Percentiles rank a stretch among this genome's conserved stretches.
phyloP scores from a whole-genome alignment of 208 protist genomes.

The Trypanosoma congolense region DNA sequence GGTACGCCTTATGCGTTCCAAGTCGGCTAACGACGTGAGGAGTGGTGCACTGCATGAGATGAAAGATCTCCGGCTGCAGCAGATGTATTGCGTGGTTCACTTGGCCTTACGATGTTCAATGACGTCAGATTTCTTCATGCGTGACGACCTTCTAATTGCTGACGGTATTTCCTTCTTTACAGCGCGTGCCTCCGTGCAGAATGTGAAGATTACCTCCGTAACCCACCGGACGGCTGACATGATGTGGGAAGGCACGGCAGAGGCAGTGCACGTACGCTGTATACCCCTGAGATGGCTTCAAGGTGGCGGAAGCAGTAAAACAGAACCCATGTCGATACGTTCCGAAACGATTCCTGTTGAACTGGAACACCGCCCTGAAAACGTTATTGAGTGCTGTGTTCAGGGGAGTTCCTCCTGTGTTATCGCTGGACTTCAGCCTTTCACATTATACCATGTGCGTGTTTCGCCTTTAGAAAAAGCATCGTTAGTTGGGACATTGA shows the following conservation, averaged over 20 bases:
- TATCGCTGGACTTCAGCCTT: constrained; percentile 7
- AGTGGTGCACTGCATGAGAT: constrained; percentile 2
- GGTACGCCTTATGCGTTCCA: background rate
- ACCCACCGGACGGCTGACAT: constrained; percentile 7
- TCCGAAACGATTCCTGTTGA: background rate
- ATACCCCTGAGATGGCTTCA: constrained; percentile 1
- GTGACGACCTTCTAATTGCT: constrained; percentile 7
- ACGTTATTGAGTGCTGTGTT: background rate
- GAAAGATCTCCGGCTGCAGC: constrained; percentile 4
- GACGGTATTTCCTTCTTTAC: constrained; percentile 17
- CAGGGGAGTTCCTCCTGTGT: background rate
- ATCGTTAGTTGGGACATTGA: background rate
- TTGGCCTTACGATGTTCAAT: constrained; percentile 4
- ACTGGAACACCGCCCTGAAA: background rate
- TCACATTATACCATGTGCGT: constrained; percentile 11
- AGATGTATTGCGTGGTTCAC: constrained; percentile 21
- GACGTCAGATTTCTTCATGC: constrained; percentile 1
- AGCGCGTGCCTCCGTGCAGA: background rate
- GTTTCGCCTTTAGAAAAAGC: background rate
- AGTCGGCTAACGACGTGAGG: background rate
- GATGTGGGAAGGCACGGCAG: constrained; percentile 9
- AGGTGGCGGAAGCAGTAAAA: background rate
- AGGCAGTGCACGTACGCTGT: constrained; percentile 1
- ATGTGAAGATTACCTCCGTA: constrained; percentile 8
- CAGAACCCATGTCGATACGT: background rate